Percentiles rank a stretch among this genome's conserved stretches.
These are phyloP conservation scores for Castanea sativa DNA, from an alignment of 306 rosid species.

Conservation along the genomic window DNA sequence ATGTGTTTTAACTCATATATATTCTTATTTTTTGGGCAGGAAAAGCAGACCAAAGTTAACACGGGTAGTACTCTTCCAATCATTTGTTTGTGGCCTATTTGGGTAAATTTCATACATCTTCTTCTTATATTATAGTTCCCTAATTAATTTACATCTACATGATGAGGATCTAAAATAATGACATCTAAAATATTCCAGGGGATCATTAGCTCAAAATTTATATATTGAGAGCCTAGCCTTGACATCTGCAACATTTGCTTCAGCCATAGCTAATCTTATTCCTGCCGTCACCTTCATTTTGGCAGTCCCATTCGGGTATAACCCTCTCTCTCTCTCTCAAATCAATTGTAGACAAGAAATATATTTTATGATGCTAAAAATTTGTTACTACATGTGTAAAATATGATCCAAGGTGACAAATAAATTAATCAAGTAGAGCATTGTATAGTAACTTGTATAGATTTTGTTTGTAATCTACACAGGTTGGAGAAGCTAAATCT, in stretches of 20 bases:
- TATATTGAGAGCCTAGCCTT: conserved; percentile 45
- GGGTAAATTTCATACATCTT: conserved; percentile 44
- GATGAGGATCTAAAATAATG: background rate
- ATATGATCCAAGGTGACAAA: too few species aligned
- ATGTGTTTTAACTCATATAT: too few species aligned
- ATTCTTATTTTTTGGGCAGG: conserved; percentile 34
- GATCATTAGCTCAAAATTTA: conserved; percentile 54
- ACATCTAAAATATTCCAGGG: conserved; percentile 33
- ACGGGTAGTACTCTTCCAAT: conserved; percentile 49
- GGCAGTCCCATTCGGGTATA: conserved; percentile 50
- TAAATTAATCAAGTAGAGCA: too few species aligned
- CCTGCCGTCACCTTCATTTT: conserved; percentile 66
- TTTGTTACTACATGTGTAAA: too few species aligned
- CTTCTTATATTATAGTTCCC: background rate
- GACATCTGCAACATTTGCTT: conserved; percentile 66
- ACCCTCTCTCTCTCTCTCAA: background rate
- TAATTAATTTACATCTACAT: background rate
- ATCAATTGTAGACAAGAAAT: too few species aligned
- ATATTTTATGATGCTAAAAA: too few species aligned
- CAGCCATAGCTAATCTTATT: conserved; percentile 57
- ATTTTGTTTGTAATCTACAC: background rate
- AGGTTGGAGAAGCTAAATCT: conserved; percentile 52
- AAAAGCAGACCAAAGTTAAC: conserved; percentile 60
- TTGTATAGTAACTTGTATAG: too few species aligned
- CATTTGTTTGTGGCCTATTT: conserved; percentile 68